These are phyloP conservation scores for Sugiyamaella xylanicola DNA, from an alignment of 1,139 yeast species.

Conservation along the genomic window DNA sequence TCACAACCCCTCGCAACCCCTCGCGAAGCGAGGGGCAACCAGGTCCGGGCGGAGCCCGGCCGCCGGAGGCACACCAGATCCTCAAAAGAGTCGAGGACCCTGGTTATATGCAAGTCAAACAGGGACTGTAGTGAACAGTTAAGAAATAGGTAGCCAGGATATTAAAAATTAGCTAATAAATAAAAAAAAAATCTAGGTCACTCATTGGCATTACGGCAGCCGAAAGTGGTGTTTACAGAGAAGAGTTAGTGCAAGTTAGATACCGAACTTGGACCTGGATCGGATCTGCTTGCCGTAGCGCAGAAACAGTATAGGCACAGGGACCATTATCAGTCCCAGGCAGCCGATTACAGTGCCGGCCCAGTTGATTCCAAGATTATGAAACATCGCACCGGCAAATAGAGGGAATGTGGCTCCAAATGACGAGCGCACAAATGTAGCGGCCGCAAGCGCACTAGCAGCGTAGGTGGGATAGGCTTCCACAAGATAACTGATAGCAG, in stretches of 20 bases:
- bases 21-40: no score
- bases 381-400: constrained; percentile 75
- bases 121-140: no score
- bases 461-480: constrained; percentile 79
- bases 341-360: constrained; percentile 79
- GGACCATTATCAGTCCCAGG: constrained; percentile 60
- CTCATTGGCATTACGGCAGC: no score
- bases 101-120: no score
- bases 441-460: constrained; percentile 80
- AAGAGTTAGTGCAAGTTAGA: background rate
- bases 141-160: no score
- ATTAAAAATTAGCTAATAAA: no score
- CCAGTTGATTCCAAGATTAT: constrained; percentile 75
- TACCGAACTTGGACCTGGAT: constrained; percentile 49
- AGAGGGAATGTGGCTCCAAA: constrained; percentile 80
- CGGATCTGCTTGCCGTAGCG: constrained; percentile 59
- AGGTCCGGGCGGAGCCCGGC: no score
- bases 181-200: no score
- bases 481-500: constrained; percentile 76
- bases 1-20: no score
- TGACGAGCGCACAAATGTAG: constrained; percentile 77
- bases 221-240: no score
- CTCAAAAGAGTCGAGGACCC: no score
- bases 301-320: constrained; percentile 75
- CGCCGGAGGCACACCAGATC: no score